phyloP scores from a whole-genome alignment of 148 eudicot genomes.

The Cornus kousa region DNA sequence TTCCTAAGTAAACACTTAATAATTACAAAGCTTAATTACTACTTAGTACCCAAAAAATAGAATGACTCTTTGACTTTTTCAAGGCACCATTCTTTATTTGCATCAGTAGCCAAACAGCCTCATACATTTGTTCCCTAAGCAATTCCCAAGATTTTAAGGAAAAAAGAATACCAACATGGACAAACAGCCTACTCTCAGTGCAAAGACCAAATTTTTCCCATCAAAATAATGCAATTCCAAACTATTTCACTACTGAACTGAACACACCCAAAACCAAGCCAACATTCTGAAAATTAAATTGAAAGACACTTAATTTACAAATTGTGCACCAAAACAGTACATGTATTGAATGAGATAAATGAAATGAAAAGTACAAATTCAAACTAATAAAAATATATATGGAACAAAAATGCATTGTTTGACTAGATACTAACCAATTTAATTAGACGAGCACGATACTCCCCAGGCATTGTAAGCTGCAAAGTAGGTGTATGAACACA shows the following conservation, averaged over 20 bases:
- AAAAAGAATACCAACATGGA: neutral
- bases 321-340: neutral
- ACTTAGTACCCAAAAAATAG: too few relatives aligned
- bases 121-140: too few relatives aligned
- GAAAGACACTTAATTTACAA: neutral
- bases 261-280: neutral
- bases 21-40: too few relatives aligned
- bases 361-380: neutral
- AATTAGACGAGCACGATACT: constrained; percentile 72
- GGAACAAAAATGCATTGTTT: neutral
- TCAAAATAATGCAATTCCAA: too few relatives aligned
- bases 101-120: too few relatives aligned
- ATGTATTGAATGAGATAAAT: neutral
- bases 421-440: constrained; percentile 64
- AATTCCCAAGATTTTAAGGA: too few relatives aligned
- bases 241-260: neutral
- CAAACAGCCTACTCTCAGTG: neutral
- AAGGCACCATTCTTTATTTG: too few relatives aligned
- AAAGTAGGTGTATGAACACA: constrained; percentile 11
- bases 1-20: too few relatives aligned
- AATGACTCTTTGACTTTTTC: too few relatives aligned
- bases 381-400: neutral
- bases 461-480: constrained; percentile 81
- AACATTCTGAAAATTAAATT: neutral
- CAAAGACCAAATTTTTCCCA: neutral